Evolutionary conservation across 805 yeast genomes (phyloP), one percentile per base, ranked within the genome.

Genomic region (Saturnispora diversa): DNA sequence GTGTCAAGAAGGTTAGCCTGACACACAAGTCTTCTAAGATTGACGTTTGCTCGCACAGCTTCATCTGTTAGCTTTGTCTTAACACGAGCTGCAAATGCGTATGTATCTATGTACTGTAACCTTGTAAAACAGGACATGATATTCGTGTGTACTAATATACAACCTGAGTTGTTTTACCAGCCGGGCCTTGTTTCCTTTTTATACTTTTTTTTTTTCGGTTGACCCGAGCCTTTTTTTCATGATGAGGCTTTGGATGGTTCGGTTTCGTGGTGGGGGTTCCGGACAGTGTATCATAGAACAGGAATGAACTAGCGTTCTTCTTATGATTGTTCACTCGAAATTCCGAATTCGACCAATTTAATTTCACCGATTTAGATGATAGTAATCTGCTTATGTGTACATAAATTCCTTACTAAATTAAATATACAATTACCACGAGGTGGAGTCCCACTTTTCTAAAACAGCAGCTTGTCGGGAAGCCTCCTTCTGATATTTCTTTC

Each of bases 401-500:
- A n/a, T n/a, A n/a, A n/a, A n/a, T n/a, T n/a, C n/a, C n/a, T n/a
- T n/a, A n/a, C n/a, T n/a, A 6, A 17, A 17, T n/a, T n/a, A 4
- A 5, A 12, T 6, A 20, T 24, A 10, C 11, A 3, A 6, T 48
- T 40, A 75, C 82, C 82, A 75, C 7, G 55, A 58, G 3, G 77
- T 73, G 17, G 68, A 65, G 46, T 81, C 84, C 78, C 86, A 83
- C 55, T 77, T 75, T 20, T 61, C 63, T 45, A 84, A 56, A 52
- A 84, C 90, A 21, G 58, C 58, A 7, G 75, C 64, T 42, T 77
- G 80, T 28, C 66, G 67, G 25, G 63, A 58, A 6, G 79, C 72
- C 52, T 84, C 94, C 58, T 81, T 83, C 53, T 82, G 90, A 7
- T 80, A 83, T 55, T 82, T 81, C 60, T 76, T 88, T 55, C 99